These are phyloP conservation scores for Chrysoporthe deuterocubensis DNA, from an alignment of 2,329 filamentous ascomycete genomes.

Conservation along the genomic window DNA sequence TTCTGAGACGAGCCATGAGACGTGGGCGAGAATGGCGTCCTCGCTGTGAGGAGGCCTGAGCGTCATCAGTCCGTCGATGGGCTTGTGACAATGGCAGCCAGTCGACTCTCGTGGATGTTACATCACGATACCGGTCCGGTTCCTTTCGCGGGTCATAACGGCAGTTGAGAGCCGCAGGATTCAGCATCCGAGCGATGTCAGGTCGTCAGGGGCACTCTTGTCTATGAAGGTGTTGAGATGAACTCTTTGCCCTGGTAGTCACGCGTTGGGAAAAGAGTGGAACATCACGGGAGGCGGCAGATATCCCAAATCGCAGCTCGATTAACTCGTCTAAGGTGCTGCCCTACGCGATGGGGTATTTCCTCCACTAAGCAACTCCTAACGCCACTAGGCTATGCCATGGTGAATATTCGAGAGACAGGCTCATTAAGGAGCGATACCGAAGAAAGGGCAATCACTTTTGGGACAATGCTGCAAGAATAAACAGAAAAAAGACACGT, in stretches of 20 bases:
- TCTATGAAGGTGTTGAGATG: background rate
- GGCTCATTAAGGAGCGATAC: no score
- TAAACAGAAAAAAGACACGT: background rate
- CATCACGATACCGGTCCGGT: background rate
- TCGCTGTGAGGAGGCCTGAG: background rate
- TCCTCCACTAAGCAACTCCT: conserved; percentile 6
- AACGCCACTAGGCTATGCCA: background rate
- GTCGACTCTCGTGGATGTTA: background rate
- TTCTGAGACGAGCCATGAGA: background rate
- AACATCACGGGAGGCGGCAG: background rate
- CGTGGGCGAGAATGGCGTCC: background rate
- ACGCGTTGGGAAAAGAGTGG: no score
- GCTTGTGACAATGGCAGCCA: background rate
- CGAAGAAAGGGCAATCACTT: no score
- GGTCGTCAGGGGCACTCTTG: background rate
- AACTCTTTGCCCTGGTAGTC: no score
- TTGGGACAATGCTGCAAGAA: background rate
- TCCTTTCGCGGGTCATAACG: background rate
- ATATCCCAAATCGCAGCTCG: background rate
- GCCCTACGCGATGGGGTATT: conserved; percentile 4
- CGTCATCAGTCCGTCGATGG: background rate
- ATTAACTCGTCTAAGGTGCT: conserved; percentile 1
- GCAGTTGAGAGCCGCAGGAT: background rate
- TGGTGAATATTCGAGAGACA: background rate
- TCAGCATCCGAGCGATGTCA: background rate